Evolutionary conservation across 1,139 yeast species (phyloP).

Genomic region (Yamadazyma songkhlaensis): DNA sequence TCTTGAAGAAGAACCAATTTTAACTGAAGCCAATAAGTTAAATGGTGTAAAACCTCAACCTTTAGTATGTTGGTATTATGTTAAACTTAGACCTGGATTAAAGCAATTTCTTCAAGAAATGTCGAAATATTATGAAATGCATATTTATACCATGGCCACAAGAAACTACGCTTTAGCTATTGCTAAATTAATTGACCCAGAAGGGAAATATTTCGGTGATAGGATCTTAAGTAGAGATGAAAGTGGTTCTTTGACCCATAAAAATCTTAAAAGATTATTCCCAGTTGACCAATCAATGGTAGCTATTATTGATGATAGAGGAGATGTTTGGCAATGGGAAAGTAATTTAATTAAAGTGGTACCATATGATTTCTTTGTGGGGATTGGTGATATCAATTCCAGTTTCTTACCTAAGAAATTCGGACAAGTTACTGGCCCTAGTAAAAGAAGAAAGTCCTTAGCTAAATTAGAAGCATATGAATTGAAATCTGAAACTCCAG

Average conservation of each 20-base stretch:
- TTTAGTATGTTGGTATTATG: conserved; percentile 80
- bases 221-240: conserved; percentile 91
- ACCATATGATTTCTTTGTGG: conserved; percentile 94
- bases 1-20: conserved; percentile 68
- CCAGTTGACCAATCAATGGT: conserved; percentile 98
- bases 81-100: conserved; percentile 88
- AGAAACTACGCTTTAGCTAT: conserved; percentile 88
- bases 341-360: conserved; percentile 86
- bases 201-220: conserved; percentile 82
- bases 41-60: conserved; percentile 58
- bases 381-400: conserved; percentile 96
- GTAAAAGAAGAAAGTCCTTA: conserved; percentile 56
- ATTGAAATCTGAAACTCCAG: conserved; percentile 13
- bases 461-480: conserved; percentile 45
- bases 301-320: conserved; percentile 93
- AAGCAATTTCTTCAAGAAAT: conserved; percentile 64
- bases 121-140: conserved; percentile 75
- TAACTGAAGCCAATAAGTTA: conserved; percentile 50
- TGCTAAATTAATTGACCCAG: conserved; percentile 89
- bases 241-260: conserved; percentile 88
- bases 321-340: conserved; percentile 99
- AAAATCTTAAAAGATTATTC: conserved; percentile 80
- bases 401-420: conserved; percentile 83
- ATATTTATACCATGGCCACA: conserved; percentile 99
- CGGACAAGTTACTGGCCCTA: conserved; percentile 68